Conservation (phyloP, 768 basidiomycete genomes). For the Leccinum boreale region DNA sequence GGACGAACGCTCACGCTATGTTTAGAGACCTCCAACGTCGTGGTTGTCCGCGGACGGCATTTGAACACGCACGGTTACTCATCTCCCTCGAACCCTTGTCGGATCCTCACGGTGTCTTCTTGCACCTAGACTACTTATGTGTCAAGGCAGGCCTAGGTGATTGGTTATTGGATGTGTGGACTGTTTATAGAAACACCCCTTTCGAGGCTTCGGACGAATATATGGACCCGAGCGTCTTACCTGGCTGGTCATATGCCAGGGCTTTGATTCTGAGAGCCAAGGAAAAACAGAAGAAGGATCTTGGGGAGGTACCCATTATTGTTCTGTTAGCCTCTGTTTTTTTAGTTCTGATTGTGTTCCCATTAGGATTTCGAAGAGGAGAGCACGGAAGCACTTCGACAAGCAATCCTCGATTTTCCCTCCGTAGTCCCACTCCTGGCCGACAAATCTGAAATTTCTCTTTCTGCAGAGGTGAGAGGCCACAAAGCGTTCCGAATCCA, state of each 20-base stretch:
- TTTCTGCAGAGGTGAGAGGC: conserved; percentile 55
- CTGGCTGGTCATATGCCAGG: conserved; percentile 73
- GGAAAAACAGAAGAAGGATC: conserved; percentile 44
- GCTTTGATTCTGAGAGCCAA: conserved; percentile 62
- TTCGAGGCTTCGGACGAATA: conserved; percentile 19
- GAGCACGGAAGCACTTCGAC: conserved; percentile 65
- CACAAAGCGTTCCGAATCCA: conserved; percentile 68
- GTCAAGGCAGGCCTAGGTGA: conserved; percentile 74
- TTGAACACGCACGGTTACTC: conserved; percentile 87
- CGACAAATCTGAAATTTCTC: conserved; percentile 74
- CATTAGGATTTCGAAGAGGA: conserved; percentile 45
- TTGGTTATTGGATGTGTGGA: conserved; percentile 75
- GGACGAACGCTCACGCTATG: background rate
- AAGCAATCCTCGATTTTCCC: conserved; percentile 78
- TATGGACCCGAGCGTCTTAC: conserved; percentile 59
- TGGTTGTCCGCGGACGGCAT: conserved; percentile 85
- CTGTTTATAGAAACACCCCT: conserved; percentile 14
- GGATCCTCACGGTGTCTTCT: conserved; percentile 85
- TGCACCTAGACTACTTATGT: conserved; percentile 84
- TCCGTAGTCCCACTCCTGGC: conserved; percentile 78
- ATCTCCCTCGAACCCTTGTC: conserved; percentile 79
- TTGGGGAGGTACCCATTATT: conserved; percentile 33
- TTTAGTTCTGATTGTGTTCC: conserved; percentile 1
- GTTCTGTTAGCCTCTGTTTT: background rate
- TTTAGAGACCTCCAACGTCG: conserved; percentile 80